These are phyloP conservation scores for Epichloe aotearoae DNA, from an alignment of 2,329 filamentous ascomycete species.

Conservation along the genomic window DNA sequence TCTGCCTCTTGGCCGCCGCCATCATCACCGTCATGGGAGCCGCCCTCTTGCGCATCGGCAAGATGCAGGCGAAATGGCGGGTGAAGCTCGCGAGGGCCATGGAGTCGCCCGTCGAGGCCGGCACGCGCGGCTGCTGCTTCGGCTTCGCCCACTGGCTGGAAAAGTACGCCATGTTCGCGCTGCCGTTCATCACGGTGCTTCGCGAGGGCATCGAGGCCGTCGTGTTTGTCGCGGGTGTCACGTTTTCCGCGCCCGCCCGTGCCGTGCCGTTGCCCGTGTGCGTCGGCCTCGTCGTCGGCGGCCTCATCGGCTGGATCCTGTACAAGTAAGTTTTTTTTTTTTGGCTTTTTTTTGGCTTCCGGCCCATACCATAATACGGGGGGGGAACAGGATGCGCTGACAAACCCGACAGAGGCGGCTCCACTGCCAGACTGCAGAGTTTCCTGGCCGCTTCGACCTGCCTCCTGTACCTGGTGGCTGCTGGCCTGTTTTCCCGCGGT, in stretches of 20 bases:
- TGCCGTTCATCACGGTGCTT: constrained; percentile 80
- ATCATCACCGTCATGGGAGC: constrained; percentile 76
- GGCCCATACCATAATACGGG: too few species aligned
- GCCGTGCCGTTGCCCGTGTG: constrained; percentile 69
- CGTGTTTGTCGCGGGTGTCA: constrained; percentile 75
- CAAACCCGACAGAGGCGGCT: constrained; percentile 23
- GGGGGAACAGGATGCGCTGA: too few species aligned
- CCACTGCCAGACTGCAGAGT: constrained; percentile 40
- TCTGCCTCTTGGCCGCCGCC: constrained; percentile 58
- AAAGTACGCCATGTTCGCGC: constrained; percentile 74
- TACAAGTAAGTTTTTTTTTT: constrained; percentile 49
- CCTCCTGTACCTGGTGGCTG: constrained; percentile 71
- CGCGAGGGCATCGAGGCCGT: constrained; percentile 78
- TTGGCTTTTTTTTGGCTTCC: too few species aligned
- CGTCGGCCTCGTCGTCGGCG: constrained; percentile 55
- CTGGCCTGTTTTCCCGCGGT: constrained; percentile 64
- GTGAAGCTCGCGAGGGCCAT: constrained; percentile 63
- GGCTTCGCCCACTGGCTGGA: constrained; percentile 54
- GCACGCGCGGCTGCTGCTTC: constrained; percentile 28
- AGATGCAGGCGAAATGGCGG: constrained; percentile 80
- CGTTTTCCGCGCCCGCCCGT: constrained; percentile 59
- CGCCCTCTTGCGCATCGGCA: constrained; percentile 66
- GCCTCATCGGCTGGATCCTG: constrained; percentile 55
- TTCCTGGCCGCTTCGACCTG: constrained; percentile 77
- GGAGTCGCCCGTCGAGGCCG: constrained; percentile 34